Base-by-base conservation (phyloP, 148 eudicot species). In the Polygonum maritimum region DNA sequence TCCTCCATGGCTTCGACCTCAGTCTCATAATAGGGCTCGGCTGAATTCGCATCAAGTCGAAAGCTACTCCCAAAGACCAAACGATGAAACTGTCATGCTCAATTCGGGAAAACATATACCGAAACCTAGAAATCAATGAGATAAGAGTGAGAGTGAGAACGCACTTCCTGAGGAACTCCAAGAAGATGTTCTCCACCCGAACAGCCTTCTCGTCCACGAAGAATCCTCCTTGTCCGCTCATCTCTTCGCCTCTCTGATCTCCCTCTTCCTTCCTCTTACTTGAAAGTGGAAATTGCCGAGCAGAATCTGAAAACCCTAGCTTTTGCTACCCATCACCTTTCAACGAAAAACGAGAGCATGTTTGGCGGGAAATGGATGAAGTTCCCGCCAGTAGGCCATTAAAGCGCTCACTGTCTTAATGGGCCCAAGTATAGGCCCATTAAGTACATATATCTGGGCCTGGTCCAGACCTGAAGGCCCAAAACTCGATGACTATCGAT, bases 151-250 rank as follows among this genome's bases (percentile, higher is more conserved):
- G 45, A 39, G 44, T n/a, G 8, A 2, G 19, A 16, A 69, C 21
- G 31, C 12, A 90, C 97, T 84, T 87, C 77, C 84, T 92, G 74
- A 95, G 94, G 84, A 95, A 95, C 2, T 95, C 89, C 2, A 95
- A 78, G 81, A 95, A 95, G 82, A 85, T 86, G 82, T 88, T 88
- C 75, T 95, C 98, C 67, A 92, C 97, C 0, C 80, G 80, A 76
- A 85, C 92, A 0, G 94, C 99, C 58, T 87, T 89, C 82, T 90
- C 97, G 82, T 95, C 99, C 55, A 88, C 78, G 82, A 83, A 90
- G 84, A 80, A 86, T 5, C 87, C 91, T 13, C 88, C 88, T 19
- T 81, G 80, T 36, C 80, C 73, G 63, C 89, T 92, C 96, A 91
- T 90, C 41, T 79, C 39, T 74, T 0, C 6, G 16, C 65, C 8